Percentiles rank a stretch among this genome's conserved stretches.
These are phyloP conservation scores for Candida succiphila DNA, from an alignment of 805 yeast species.

Conservation along the genomic window DNA sequence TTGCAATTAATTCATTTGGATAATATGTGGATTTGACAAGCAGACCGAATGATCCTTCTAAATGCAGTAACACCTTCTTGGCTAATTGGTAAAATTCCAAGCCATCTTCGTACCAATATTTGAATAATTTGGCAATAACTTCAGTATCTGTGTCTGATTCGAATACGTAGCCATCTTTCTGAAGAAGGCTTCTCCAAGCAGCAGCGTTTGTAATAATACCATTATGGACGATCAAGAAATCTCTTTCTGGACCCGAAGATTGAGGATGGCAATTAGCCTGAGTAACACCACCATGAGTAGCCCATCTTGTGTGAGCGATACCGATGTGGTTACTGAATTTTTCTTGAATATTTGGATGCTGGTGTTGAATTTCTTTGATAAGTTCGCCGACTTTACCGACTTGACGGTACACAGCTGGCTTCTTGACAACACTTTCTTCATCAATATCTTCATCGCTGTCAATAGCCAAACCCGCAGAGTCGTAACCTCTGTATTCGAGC, in stretches of 20 bases:
- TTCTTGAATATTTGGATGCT: slow-evolving; percentile 45
- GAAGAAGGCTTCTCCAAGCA: slow-evolving; percentile 76
- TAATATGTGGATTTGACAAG: slow-evolving; percentile 84
- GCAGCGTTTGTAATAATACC: slow-evolving; percentile 97
- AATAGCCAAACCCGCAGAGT: slow-evolving; percentile 92
- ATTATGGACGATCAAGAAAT: slow-evolving; percentile 90
- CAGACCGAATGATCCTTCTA: slow-evolving; percentile 97
- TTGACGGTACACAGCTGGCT: slow-evolving; percentile 67
- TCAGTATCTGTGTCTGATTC: slow-evolving; percentile 96
- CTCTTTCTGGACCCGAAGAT: slow-evolving; percentile 71
- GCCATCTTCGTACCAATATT: slow-evolving; percentile 70
- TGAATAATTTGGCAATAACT: slow-evolving; percentile 91
- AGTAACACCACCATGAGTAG: slow-evolving; percentile 95
- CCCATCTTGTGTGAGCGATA: slow-evolving; percentile 99
- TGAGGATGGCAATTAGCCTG: slow-evolving; percentile 92
- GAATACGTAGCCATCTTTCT: slow-evolving; percentile 70
- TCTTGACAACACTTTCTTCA: slow-evolving; percentile 32
- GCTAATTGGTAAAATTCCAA: slow-evolving; percentile 87
- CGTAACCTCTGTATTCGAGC: slow-evolving; percentile 96
- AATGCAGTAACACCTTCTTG: slow-evolving; percentile 82
- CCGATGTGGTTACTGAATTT: slow-evolving; percentile 82
- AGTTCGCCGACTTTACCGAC: slow-evolving; percentile 87
- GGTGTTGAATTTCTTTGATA: slow-evolving; percentile 47
- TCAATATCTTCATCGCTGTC: slow-evolving; percentile 62
- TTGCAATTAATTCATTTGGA: slow-evolving; percentile 94